Conservation (phyloP, 495 filamentous ascomycete genomes). For the Penicillium roqueforti region DNA sequence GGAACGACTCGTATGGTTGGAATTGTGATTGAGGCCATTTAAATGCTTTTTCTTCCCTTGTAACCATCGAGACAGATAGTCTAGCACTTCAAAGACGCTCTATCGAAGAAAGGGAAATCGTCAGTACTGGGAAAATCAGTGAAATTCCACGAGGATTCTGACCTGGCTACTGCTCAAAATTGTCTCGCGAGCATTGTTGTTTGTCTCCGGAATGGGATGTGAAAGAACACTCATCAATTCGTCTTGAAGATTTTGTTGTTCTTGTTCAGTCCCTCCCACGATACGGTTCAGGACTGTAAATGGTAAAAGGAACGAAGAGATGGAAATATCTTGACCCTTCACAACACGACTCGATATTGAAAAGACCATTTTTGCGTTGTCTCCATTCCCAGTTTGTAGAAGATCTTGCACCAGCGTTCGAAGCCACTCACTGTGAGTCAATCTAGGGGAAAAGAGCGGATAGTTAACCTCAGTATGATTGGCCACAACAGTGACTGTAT, state of each 20-base stretch:
- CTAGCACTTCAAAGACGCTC: constrained; percentile 85
- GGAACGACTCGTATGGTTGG: constrained; percentile 34
- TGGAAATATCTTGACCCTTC: constrained; percentile 73
- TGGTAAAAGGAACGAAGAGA: constrained; percentile 80
- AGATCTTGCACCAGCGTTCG: constrained; percentile 75
- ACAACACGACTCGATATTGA: constrained; percentile 74
- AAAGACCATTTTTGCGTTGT: constrained; percentile 71
- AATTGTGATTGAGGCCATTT: constrained; percentile 32
- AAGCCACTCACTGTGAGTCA: constrained; percentile 77
- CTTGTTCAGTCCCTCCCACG: constrained; percentile 59
- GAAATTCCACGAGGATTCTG: constrained; percentile 18
- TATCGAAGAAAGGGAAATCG: constrained; percentile 26
- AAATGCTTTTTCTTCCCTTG: constrained; percentile 70
- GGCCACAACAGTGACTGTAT: constrained; percentile 59
- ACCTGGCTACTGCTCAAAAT: constrained; percentile 81
- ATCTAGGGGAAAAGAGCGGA: constrained; percentile 63
- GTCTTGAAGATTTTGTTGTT: constrained; percentile 59
- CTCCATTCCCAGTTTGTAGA: constrained; percentile 64
- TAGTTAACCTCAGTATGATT: constrained; percentile 55
- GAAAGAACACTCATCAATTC: constrained; percentile 70
- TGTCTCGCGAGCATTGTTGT: constrained; percentile 57
- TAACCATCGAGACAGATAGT: constrained; percentile 87
- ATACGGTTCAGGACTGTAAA: constrained; percentile 78
- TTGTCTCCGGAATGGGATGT: constrained; percentile 52
- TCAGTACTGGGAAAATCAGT: constrained; percentile 13